Evolutionary conservation across 192 early-diverging fungal species (phyloP), one percentile per base, ranked within the genome.

Genomic region (Backusella sp.): DNA sequence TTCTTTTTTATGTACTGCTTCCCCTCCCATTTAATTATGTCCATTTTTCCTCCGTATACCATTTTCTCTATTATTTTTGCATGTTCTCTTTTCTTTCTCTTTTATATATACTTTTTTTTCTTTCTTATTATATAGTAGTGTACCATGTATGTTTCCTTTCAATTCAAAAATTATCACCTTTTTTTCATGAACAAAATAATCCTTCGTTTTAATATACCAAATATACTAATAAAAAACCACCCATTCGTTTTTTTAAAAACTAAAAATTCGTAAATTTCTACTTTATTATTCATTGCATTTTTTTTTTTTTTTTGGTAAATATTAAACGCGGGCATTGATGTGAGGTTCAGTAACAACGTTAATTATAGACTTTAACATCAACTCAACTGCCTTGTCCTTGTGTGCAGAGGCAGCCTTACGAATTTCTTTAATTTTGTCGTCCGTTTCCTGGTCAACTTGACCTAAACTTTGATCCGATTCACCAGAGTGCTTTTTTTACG

Each of bases 291-390:
- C 15, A 17, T 44, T 41, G 39, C 3, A 53, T 21, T 21, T 6
- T 2, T 53, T 21, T 53, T n/a, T 21, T 34, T 67, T 30, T 68
- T 36, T 32, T 68, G 35, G 34, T 39, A 46, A 73, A 23, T 2
- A 7, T 72, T 53, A 77, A 53, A 69, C 59, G 68, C 65, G 77
- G 37, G 76, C 66, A 76, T 90, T 91, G 52, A 52, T 67, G 81
- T 90, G 90, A 72, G 93, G 84, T 81, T 88, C 84, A 41, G 92
- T 92, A 69, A 94, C 79, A 37, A 94, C 93, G 49, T 83, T 89
- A 37, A 85, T 83, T 53, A 95, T 80, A 8, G 84, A 83, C 8
- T 83, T 83, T 23, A 96, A 75, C 70, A 96, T 73, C 80, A 89
- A 92, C 3, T 90, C 84, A 76, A 94, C 83, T 26, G 94, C 94